Conservation (phyloP, 768 basidiomycete genomes). For the Termitomyces sp. region DNA sequence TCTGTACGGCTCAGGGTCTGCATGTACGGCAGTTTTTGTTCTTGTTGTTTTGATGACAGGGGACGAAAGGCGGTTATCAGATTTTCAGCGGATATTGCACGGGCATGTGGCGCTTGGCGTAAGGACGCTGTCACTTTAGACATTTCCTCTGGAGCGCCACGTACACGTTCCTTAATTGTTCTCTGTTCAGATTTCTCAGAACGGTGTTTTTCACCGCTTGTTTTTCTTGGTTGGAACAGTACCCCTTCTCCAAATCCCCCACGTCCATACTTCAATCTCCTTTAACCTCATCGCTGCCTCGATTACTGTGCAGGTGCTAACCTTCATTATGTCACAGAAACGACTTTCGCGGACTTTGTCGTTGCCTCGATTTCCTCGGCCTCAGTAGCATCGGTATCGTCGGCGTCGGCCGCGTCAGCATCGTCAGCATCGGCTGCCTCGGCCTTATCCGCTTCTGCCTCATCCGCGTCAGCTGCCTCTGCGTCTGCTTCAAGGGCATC, state of each 20-base stretch:
- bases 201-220: not conserved
- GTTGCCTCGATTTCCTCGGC: constrained; percentile 47
- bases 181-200: not conserved
- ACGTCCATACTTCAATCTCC: not conserved
- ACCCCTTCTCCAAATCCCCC: not conserved
- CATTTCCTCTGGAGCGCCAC: not conserved
- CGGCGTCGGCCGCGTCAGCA: constrained; percentile 37
- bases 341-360: constrained; percentile 70
- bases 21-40: not conserved
- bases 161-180: not conserved
- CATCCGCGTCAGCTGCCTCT: constrained; percentile 6
- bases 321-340: constrained; percentile 43
- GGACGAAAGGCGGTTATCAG: not conserved
- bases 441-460: constrained; percentile 21
- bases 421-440: constrained; percentile 41
- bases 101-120: not conserved
- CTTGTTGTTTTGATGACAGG: not conserved
- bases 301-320: not conserved
- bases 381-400: constrained; percentile 30
- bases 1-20: no score
- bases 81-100: not conserved
- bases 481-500: constrained; percentile 22
- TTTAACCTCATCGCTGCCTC: not conserved
- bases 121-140: not conserved
- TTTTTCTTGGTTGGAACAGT: not conserved